phyloP scores from a whole-genome alignment of 352 stramenopile species.

The Paralagenidium karlingii region DNA sequence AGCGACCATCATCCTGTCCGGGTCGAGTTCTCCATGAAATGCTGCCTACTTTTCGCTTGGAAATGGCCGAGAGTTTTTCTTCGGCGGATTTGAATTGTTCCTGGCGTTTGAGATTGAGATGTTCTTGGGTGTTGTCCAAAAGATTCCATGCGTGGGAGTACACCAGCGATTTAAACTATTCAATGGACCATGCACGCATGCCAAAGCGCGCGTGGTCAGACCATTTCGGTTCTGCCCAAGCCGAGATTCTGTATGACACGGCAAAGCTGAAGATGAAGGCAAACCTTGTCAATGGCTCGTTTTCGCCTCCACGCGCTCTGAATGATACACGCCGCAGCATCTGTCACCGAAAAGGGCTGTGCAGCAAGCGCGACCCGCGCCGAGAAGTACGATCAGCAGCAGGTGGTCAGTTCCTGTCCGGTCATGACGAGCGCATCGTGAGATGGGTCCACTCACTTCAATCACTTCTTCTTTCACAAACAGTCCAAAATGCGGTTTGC shows the following conservation, averaged over 20 bases:
- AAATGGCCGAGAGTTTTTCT: slow-evolving; percentile 64
- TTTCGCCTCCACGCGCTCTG: slow-evolving; percentile 65
- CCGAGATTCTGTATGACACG: too few relatives aligned
- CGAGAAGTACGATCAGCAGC: background rate
- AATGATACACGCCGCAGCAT: slow-evolving; percentile 58
- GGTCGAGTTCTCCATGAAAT: too few relatives aligned
- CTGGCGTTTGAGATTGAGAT: slow-evolving; percentile 78
- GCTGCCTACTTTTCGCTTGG: slow-evolving; percentile 51
- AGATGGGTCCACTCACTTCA: slow-evolving; percentile 14
- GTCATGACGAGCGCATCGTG: background rate
- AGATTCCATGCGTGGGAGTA: slow-evolving; percentile 82
- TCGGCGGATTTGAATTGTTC: slow-evolving; percentile 78
- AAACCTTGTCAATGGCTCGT: slow-evolving; percentile 57
- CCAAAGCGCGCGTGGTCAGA: background rate
- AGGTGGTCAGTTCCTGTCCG: background rate
- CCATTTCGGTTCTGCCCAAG: background rate
- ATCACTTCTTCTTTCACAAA: slow-evolving; percentile 79
- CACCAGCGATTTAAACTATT: slow-evolving; percentile 67
- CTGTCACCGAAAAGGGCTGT: slow-evolving; percentile 66
- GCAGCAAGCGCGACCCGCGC: background rate
- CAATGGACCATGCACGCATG: too few relatives aligned
- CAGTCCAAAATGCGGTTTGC: slow-evolving; percentile 62
- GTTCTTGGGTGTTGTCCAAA: slow-evolving; percentile 84
- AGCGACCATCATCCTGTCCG: too few relatives aligned
- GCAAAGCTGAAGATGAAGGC: background rate